A percentile compares a stretch with the other conserved stretches of the same genome.
Conservation (phyloP, 305 asterid species). For the Rubia peregrina region DNA sequence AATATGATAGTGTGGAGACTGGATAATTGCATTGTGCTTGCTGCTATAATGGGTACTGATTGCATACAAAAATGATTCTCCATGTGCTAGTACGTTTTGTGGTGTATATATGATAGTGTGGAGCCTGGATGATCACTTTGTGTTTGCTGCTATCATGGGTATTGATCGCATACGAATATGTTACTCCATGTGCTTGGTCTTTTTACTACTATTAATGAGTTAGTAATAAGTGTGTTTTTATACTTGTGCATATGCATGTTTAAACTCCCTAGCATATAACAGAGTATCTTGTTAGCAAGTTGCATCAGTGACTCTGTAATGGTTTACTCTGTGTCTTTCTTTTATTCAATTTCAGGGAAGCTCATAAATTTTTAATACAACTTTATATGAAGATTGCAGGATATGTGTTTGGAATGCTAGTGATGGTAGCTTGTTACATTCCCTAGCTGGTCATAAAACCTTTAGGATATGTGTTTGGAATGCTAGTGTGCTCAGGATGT, state of each 20-base stretch:
- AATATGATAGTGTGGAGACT: slow-evolving; percentile 97
- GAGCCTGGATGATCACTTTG: slow-evolving; percentile 97
- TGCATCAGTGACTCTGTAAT: background rate
- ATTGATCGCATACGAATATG: slow-evolving; percentile 18
- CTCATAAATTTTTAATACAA: slow-evolving; percentile 13
- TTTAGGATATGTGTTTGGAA: slow-evolving; percentile 96
- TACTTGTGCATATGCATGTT: background rate
- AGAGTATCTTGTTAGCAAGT: background rate
- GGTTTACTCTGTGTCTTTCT: too few relatives aligned
- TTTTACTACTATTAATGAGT: slow-evolving; percentile 3
- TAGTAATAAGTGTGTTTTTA: background rate
- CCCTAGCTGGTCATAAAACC: slow-evolving; percentile 84
- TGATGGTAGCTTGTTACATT: slow-evolving; percentile 99
- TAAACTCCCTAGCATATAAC: background rate
- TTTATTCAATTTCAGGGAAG: background rate
- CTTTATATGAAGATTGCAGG: slow-evolving; percentile 71
- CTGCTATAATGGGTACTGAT: slow-evolving; percentile 95
- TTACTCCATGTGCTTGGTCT: background rate
- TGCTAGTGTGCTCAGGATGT: too few relatives aligned
- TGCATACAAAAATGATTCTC: slow-evolving; percentile 6
- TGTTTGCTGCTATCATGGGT: slow-evolving; percentile 99
- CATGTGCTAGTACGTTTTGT: slow-evolving; percentile 52
- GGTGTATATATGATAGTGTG: slow-evolving; percentile 96
- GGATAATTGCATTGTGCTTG: slow-evolving; percentile 97
- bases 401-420: slow-evolving; percentile 99